Evolutionary conservation across 2,329 filamentous ascomycete genomes (phyloP), one percentile per base, ranked within the genome.

Genomic region (Pestalotiopsis sp.): DNA sequence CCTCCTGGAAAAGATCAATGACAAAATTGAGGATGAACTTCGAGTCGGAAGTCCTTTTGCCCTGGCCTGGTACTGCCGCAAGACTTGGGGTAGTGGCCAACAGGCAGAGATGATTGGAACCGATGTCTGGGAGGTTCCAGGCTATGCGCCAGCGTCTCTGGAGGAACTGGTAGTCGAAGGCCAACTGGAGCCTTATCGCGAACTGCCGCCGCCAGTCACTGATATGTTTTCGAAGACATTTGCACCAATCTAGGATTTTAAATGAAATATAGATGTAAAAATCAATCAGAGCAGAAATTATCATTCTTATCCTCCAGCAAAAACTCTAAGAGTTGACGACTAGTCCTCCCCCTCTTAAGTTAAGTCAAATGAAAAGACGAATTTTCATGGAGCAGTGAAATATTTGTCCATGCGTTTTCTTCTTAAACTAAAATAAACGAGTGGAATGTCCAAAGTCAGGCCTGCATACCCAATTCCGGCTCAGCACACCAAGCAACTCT

Each of bases 21-120:
- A 58, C 0, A 72, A 76, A 65, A 69, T 76, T 12, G 72, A 76
- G 1, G 41, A 38, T 2, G 70, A 71, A 9, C 67, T 78, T 11
- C 31, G 63, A 2, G 67, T 62, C 14, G 72, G 71, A 0, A 73
- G 52, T 7, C 72, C 70, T 0, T 70, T 74, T 4, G 72, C 72
- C 0, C 59, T 78, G 27, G 66, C 73, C 4, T 77, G 76, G 75
- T 73, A 73, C 49, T 75, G 72, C n/a, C 74, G 75, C 20, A 78
- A 75, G 49, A 70, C 72, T 9, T 78, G 76, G 76, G 76, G 71
- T 0, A 69, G 49, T 9, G 75, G 76, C 2, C 60, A 63, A 2
- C 27, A 75, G 14, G 66, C 65, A 3, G 69, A 67, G 14, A 72
- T 71, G 38, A 31, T 75, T 1, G 72, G 73, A 4, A 57, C 66